These are phyloP conservation scores for Leccinellum luteum DNA, from an alignment of 768 basidiomycete genomes.

Conservation along the genomic window DNA sequence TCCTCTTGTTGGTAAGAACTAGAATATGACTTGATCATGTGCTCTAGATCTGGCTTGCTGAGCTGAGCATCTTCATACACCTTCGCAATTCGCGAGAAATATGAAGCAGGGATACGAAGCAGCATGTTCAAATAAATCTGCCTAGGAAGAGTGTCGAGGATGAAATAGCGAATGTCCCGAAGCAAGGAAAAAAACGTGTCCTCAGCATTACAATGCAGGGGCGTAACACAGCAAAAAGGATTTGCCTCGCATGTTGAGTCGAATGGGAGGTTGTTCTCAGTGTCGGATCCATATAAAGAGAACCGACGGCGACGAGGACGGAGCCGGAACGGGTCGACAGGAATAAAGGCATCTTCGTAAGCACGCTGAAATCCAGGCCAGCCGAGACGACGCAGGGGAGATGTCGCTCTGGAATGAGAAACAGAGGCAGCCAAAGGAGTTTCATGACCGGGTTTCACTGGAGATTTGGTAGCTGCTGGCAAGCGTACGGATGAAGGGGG, in stretches of 20 bases:
- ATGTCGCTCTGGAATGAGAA: slow-evolving; percentile 43
- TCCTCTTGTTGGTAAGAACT: slow-evolving; percentile 12
- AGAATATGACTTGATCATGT: slow-evolving; percentile 42
- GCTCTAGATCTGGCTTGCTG: slow-evolving; percentile 65
- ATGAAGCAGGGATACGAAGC: slow-evolving; percentile 72
- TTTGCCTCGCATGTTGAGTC: slow-evolving; percentile 24
- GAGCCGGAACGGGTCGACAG: slow-evolving; percentile 51
- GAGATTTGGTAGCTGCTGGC: slow-evolving; percentile 1
- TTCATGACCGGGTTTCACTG: slow-evolving; percentile 23
- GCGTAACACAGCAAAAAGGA: slow-evolving; percentile 21
- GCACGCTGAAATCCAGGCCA: slow-evolving; percentile 52
- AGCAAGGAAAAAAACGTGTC: slow-evolving; percentile 18
- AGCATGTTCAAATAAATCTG: slow-evolving; percentile 47
- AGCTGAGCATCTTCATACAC: slow-evolving; percentile 79
- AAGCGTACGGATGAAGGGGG: slow-evolving; percentile 12
- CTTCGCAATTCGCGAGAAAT: slow-evolving; percentile 74
- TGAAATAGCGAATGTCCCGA: slow-evolving; percentile 23
- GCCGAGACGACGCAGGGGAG: slow-evolving; percentile 59
- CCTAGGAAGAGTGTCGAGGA: slow-evolving; percentile 39
- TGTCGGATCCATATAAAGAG: slow-evolving; percentile 22
- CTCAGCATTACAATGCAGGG: slow-evolving; percentile 10
- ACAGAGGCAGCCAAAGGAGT: slow-evolving; percentile 29
- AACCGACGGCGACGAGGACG: slow-evolving; percentile 21
- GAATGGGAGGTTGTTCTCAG: slow-evolving; percentile 15
- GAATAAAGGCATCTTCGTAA: slow-evolving; percentile 54